Evolutionary conservation across 371 early-diverging fungal genomes (phyloP), one percentile per base, ranked within the genome.

Genomic region (Mortierella sp.): DNA sequence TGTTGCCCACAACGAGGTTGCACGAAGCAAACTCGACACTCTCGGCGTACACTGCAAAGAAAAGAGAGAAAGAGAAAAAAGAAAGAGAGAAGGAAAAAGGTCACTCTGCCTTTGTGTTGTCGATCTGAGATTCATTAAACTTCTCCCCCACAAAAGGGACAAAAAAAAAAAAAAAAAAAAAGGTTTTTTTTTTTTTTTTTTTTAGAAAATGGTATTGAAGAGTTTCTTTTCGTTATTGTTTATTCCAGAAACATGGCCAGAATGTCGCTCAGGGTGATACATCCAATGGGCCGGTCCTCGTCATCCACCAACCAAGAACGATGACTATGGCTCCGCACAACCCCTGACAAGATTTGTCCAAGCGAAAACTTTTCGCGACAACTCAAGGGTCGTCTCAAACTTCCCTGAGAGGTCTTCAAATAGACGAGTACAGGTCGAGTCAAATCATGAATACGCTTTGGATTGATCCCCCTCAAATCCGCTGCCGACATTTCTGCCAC

Each of bases 381-480:
- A 56, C 86, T 89, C 45, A 87, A 75, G 15, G 89, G 89, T 18
- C 69, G 64, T 28, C 76, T 75, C 14, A 88, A 50, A 37, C 77
- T 84, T 14, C 88, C 87, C 57, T 87, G 82, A 3, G 53, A 68
- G 76, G 85, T 84, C 30, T 75, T 80, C 25, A 90, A 61, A 47
- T 80, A 79, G 25, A 81, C 77, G 57, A 85, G 74, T 5, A 82
- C 80, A 1, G 83, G 85, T 43, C 65, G 66, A 25, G 57, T 67
- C 66, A 85, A 60, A 47, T 83, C 81, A 47, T 63, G 56, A 47
- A 85, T 73, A 16, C 91, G 80, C 18, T 81, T 75, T 57, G 83
- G 80, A 63, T 88, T 90, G 45, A 90, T 66, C 1, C 91, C 91
- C 9, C 91, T 81, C 30, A 90, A 62, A 72, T 90, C 88, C n/a